A percentile compares a stretch with the other conserved stretches of the same genome.
Evolutionary conservation across 1,284 basidiomycete species (phyloP).

Genomic region (Uromyces viciae-fabae): DNA sequence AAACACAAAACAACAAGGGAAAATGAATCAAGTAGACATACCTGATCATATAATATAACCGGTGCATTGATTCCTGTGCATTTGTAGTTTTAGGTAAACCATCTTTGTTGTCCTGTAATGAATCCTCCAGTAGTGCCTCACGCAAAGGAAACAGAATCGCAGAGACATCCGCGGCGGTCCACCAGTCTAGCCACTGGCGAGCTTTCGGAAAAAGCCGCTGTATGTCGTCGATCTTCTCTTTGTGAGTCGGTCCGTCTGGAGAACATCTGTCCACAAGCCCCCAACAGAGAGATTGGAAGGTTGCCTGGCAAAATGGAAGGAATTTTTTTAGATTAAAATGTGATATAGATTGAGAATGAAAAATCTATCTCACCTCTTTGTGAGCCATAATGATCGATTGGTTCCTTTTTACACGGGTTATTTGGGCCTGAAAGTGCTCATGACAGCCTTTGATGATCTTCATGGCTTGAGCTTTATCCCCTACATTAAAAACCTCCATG

Average conservation of each 20-base stretch:
- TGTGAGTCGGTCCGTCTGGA: background rate
- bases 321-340: too few relatives aligned
- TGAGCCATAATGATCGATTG: background rate
- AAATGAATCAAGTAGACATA: background rate
- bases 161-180: background rate
- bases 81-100: background rate
- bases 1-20: background rate
- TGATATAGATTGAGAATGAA: too few relatives aligned
- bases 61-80: background rate
- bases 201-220: background rate
- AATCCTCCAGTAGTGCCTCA: background rate
- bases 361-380: background rate
- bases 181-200: conserved; percentile 2
- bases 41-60: background rate
- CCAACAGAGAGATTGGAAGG: too few relatives aligned
- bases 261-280: too few relatives aligned
- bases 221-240: background rate
- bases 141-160: background rate
- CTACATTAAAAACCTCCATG: background rate
- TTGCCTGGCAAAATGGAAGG: too few relatives aligned
- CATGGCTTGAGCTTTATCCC: background rate
- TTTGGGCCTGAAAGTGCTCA: background rate
- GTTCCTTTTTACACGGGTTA: conserved; percentile 7
- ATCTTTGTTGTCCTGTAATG: too few relatives aligned
- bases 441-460: background rate